Evolutionary conservation across 2,329 filamentous ascomycete genomes (phyloP), one percentile per base, ranked within the genome.

Genomic region (Apiospora sp.): DNA sequence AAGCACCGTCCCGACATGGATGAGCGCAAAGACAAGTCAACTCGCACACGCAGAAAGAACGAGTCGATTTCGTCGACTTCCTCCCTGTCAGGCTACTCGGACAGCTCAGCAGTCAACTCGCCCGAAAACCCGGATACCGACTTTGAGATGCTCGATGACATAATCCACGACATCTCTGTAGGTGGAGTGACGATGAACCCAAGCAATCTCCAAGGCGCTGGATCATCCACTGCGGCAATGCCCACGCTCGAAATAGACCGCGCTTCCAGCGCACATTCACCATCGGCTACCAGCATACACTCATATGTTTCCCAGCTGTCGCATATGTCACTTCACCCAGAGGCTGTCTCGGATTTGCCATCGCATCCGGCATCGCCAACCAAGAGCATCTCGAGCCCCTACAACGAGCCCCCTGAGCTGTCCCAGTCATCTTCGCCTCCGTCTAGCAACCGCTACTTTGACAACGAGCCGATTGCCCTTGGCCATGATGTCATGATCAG

Each of bases 391-490:
- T 79, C 81, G 24, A 88, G 88, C 80, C 85, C 87, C 72, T 88
- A 86, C 80, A 88, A 87, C 80, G 89, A 89, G 4, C 88, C 89
- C 5, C 89, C 89, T 0, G 89, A 88, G 74, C 86, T 91, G 43
- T 90, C 89, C n/a, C 86, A 89, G 73, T 89, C 89, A 30, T 88
- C 88, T 19, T 91, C 89, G 34, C 89, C 89, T 4, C 87, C 87
- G 7, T 78, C 79, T 5, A 74, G 67, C 54, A 77, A 79, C n/a
- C 84, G 82, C 64, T 87, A 84, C 79, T 89, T 87, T 75, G 83
- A 87, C 58, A 79, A 84, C 72, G 85, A 87, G 58, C 80, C 83
- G 54, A 83, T 81, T 77, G 79, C 80, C n/a, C 80, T 78, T 73
- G 76, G 75, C 19, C 73, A 72, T 44, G 75, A 79, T 58, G 72